phyloP scores from a whole-genome alignment of 2,329 filamentous ascomycete species.

The Elsinoe arachidis region DNA sequence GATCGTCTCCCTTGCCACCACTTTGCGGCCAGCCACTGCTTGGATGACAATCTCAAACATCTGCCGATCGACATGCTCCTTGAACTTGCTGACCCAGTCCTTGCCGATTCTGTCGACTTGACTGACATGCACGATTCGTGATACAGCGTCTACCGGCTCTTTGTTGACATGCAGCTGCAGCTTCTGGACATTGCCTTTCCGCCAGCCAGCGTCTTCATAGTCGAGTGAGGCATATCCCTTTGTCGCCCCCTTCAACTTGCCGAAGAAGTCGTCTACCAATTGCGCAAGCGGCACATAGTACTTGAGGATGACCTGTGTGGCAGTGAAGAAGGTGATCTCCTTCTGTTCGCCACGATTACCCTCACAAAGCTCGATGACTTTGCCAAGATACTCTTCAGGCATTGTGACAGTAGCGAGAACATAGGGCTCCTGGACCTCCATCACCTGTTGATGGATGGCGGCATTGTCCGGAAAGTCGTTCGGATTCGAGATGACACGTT shows the following conservation, averaged over 20 bases:
- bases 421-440: constrained; percentile 62
- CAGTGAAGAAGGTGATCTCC: constrained; percentile 82
- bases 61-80: constrained; percentile 89
- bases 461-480: constrained; percentile 77
- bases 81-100: constrained; percentile 91
- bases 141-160: constrained; percentile 83
- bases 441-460: constrained; percentile 44
- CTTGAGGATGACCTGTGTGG: constrained; percentile 86
- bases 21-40: constrained; percentile 62
- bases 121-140: constrained; percentile 75
- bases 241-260: constrained; percentile 85
- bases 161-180: constrained; percentile 92
- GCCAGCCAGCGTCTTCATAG: constrained; percentile 92
- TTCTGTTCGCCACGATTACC: constrained; percentile 78
- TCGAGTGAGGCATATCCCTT: constrained; percentile 95
- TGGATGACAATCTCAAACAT: constrained; percentile 98
- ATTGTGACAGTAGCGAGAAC: constrained; percentile 80
- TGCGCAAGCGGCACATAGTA: constrained; percentile 84
- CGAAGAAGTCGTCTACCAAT: constrained; percentile 93
- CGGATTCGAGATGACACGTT: constrained; percentile 75
- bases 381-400: constrained; percentile 87
- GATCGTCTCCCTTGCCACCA: constrained; percentile 86
- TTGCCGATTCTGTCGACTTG: constrained; percentile 74
- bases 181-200: constrained; percentile 70
- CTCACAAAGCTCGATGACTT: constrained; percentile 92